A percentile compares a stretch with the other conserved stretches of the same genome.
These are phyloP conservation scores for Wickerhamiella azymoides DNA, from an alignment of 805 yeast species.

Conservation along the genomic window DNA sequence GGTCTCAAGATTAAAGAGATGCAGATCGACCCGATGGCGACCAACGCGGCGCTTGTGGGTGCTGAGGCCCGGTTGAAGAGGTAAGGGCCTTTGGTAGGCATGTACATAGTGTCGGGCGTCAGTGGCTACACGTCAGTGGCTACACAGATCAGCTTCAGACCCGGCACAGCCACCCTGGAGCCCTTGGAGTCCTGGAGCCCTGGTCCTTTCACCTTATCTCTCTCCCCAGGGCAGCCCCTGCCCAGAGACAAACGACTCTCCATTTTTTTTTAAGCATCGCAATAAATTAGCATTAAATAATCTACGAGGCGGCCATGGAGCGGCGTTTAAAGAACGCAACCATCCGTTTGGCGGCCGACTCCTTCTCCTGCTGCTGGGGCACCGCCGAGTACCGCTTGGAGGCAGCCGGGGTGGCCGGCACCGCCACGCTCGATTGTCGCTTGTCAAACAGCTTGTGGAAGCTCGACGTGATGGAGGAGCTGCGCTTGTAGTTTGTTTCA, in stretches of 20 bases:
- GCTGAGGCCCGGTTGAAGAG: not conserved
- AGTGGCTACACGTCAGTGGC: no score
- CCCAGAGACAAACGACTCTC: no score
- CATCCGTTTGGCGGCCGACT: conserved; percentile 23
- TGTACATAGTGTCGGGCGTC: no score
- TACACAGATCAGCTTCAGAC: no score
- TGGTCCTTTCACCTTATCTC: no score
- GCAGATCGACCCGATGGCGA: conserved; percentile 5
- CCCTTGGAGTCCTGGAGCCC: no score
- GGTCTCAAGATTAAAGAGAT: conserved; percentile 38
- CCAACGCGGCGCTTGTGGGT: not conserved
- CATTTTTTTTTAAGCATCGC: no score
- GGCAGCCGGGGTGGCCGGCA: not conserved
- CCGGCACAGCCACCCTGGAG: no score
- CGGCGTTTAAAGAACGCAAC: conserved; percentile 27
- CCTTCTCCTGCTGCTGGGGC: conserved; percentile 13
- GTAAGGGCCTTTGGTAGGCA: conserved; percentile 20
- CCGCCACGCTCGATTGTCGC: conserved; percentile 1
- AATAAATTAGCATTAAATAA: conserved; percentile 9
- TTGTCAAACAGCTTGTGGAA: conserved; percentile 1
- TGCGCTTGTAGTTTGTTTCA: conserved; percentile 4
- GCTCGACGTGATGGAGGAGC: conserved; percentile 5
- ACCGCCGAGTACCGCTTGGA: conserved; percentile 3
- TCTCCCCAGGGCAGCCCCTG: conserved; percentile 15
- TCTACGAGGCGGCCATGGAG: conserved; percentile 20